Conservation (phyloP, 2,329 filamentous ascomycete genomes). For the Neonectria neomacrospora region DNA sequence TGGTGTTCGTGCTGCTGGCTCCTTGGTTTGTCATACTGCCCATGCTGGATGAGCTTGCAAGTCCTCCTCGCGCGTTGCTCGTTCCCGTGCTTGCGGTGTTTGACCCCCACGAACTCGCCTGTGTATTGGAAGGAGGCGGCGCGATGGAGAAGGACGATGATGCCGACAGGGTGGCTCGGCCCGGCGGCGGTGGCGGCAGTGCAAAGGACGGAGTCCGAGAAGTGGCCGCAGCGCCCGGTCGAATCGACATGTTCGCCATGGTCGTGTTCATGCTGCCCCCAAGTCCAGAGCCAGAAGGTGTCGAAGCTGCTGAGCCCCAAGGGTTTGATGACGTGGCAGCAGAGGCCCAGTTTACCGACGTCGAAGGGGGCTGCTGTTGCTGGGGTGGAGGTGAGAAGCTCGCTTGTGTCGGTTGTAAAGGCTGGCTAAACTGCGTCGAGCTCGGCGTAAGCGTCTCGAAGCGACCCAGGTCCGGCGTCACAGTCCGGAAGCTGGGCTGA, state of each 20-base stretch:
- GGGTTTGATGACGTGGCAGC: constrained; percentile 55
- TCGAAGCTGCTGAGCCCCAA: constrained; percentile 57
- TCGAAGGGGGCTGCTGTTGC: constrained; percentile 41
- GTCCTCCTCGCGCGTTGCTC: constrained; percentile 12
- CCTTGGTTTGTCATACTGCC: constrained; percentile 42
- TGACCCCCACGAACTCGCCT: constrained; percentile 42
- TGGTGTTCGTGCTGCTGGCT: constrained; percentile 43
- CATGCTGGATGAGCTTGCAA: constrained; percentile 32
- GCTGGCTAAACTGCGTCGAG: constrained; percentile 71
- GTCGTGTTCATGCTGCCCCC: constrained; percentile 54
- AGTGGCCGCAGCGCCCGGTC: constrained; percentile 53
- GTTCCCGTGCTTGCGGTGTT: constrained; percentile 28
- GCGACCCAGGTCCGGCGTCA: constrained; percentile 67
- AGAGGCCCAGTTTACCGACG: constrained; percentile 64
- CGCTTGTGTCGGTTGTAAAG: constrained; percentile 60
- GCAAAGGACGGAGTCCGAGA: constrained; percentile 63
- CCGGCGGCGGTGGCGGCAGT: constrained; percentile 66
- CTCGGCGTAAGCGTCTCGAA: constrained; percentile 68
- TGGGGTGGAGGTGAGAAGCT: constrained; percentile 44
- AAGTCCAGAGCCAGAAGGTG: constrained; percentile 46
- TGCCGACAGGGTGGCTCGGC: constrained; percentile 41
- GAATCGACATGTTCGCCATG: constrained; percentile 62
- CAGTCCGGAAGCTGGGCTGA: constrained; percentile 62
- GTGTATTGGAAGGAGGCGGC: constrained; percentile 54
- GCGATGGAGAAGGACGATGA: constrained; percentile 60